Evolutionary conservation across 371 early-diverging fungal species (phyloP).

Genomic region (Mortierella sp.): DNA sequence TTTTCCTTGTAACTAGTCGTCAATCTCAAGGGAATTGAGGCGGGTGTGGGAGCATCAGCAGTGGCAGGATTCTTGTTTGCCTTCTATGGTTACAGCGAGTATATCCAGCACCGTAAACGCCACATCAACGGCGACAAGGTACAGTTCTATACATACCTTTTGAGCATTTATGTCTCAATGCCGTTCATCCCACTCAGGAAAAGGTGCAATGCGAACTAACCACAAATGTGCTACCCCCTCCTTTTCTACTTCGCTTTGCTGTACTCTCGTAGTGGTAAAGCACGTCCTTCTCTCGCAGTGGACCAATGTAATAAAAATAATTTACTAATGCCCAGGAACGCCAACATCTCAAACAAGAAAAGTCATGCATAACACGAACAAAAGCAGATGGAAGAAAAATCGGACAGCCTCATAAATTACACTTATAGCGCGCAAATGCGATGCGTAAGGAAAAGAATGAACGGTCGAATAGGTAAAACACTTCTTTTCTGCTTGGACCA

Average conservation of each 20-base stretch:
- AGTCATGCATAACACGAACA: not conserved
- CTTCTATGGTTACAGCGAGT: constrained; percentile 40
- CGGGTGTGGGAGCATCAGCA: constrained; percentile 23
- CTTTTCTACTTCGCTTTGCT: not conserved
- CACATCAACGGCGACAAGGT: constrained; percentile 49
- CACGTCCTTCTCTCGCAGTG: too few relatives aligned
- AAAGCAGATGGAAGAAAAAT: not conserved
- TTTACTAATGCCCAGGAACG: not conserved
- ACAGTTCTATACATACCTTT: not conserved
- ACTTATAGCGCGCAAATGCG: not conserved
- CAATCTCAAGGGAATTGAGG: constrained; percentile 1
- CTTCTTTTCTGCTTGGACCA: not conserved
- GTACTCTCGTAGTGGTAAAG: not conserved
- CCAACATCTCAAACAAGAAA: not conserved
- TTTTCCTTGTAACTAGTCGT: not conserved
- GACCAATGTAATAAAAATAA: not conserved
- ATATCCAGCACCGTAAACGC: constrained; percentile 34
- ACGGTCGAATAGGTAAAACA: not conserved
- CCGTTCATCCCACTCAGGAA: not conserved
- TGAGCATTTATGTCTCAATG: not conserved
- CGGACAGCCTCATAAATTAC: not conserved
- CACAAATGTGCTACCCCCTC: too few relatives aligned
- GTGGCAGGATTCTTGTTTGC: constrained; percentile 38
- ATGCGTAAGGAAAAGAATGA: not conserved
- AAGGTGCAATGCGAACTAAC: not conserved